Evolutionary conservation across 257 asterid genomes (phyloP).

Genomic region (Vinca minor): DNA sequence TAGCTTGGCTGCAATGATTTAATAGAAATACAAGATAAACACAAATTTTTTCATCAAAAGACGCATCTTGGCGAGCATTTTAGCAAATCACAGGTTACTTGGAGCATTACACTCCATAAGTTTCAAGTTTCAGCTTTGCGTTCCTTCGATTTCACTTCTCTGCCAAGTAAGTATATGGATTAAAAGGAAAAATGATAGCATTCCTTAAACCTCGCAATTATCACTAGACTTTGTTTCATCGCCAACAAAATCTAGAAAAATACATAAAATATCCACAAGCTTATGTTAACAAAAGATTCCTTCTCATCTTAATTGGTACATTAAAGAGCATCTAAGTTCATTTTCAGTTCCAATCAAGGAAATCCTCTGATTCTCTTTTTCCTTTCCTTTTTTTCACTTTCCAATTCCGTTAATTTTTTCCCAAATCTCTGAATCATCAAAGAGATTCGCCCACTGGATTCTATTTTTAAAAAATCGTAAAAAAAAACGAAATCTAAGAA

Average conservation of each 20-base stretch:
- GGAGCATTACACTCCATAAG: background rate
- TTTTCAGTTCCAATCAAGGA: background rate
- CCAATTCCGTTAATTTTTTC: background rate
- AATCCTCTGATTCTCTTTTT: background rate
- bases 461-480: background rate
- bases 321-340: background rate
- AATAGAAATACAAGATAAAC: background rate
- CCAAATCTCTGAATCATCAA: background rate
- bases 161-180: background rate
- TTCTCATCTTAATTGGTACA: background rate
- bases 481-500: background rate
- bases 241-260: background rate
- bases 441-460: background rate
- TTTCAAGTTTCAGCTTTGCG: background rate
- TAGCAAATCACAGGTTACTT: background rate
- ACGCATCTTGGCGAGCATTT: background rate
- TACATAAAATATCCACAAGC: background rate
- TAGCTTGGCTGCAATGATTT: background rate
- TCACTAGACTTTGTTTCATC: conserved; percentile 3
- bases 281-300: conserved; percentile 1
- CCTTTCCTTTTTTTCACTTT: background rate
- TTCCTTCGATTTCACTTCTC: background rate
- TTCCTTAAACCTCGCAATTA: background rate
- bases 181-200: background rate
- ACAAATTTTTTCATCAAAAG: background rate